phyloP scores from a whole-genome alignment of 306 rosid species.

The Fragaria vesca region DNA sequence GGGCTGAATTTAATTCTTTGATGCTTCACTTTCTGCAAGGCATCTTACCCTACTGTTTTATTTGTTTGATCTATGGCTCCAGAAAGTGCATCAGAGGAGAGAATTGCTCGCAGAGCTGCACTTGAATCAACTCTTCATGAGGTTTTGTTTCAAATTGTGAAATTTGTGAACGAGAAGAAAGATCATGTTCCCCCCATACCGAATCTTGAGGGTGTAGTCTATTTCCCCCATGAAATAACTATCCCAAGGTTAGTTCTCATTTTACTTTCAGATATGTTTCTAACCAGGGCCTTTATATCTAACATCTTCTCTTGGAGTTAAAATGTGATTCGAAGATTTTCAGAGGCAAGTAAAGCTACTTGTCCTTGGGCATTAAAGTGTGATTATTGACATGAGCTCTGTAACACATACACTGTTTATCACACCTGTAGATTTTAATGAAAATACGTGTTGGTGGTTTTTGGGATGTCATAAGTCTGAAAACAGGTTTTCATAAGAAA shows the following conservation, averaged over 20 bases:
- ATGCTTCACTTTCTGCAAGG: constrained; percentile 12
- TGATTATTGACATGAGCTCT: background rate
- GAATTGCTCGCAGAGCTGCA: constrained; percentile 69
- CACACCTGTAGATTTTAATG: too few species aligned
- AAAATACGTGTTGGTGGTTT: background rate
- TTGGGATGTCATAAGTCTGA: background rate
- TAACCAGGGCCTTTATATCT: background rate
- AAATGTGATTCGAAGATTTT: background rate
- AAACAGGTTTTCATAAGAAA: background rate
- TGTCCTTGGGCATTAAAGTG: background rate
- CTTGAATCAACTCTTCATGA: constrained; percentile 89
- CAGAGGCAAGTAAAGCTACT: background rate
- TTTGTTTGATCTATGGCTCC: constrained; percentile 19
- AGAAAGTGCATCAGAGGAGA: constrained; percentile 72
- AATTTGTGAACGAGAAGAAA: constrained; percentile 94
- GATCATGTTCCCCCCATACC: constrained; percentile 96
- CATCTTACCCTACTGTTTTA: constrained; percentile 9
- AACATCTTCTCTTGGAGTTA: background rate
- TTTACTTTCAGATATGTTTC: background rate
- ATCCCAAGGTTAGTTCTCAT: constrained; percentile 67
- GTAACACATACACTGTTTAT: background rate
- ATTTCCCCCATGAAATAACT: constrained; percentile 82
- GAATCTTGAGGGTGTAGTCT: constrained; percentile 62
- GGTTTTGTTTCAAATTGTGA: constrained; percentile 85
- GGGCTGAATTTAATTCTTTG: constrained; percentile 13